Percentiles rank a stretch among this genome's conserved stretches.
Evolutionary conservation across 2,329 filamentous ascomycete genomes (phyloP).

Genomic region (Triangularia verruculosa): DNA sequence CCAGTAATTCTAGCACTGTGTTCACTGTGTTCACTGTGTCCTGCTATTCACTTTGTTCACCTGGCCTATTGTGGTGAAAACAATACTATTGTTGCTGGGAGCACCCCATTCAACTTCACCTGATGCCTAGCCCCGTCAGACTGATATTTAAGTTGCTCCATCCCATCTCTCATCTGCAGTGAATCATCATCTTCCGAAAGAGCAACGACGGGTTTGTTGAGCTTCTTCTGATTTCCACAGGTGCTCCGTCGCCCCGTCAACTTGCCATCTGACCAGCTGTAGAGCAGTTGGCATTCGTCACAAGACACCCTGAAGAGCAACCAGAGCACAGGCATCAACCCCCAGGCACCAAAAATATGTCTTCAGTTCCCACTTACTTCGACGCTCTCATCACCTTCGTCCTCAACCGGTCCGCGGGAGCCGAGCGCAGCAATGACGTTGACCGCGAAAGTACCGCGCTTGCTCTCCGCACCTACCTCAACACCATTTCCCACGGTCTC

Average conservation of each 20-base stretch:
- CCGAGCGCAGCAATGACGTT: neutral
- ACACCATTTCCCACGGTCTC: neutral
- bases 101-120: neutral
- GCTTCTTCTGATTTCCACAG: too few relatives aligned
- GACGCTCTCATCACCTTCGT: neutral
- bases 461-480: neutral
- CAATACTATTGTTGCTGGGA: neutral
- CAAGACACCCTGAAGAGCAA: too few relatives aligned
- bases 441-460: neutral
- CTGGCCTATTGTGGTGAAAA: neutral
- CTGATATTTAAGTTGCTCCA: neutral
- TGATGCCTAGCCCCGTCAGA: neutral
- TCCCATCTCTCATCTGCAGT: neutral
- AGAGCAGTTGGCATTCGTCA: neutral
- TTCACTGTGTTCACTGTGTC: neutral
- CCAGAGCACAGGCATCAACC: too few relatives aligned
- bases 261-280: neutral
- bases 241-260: too few relatives aligned
- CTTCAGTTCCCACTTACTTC: neutral
- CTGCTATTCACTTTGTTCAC: neutral
- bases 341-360: neutral
- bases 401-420: neutral
- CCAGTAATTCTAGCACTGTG: neutral
- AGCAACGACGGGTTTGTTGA: too few relatives aligned
- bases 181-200: too few relatives aligned